Base-by-base conservation (phyloP, 108 stramenopile genomes). In the Fragilaria radians region DNA sequence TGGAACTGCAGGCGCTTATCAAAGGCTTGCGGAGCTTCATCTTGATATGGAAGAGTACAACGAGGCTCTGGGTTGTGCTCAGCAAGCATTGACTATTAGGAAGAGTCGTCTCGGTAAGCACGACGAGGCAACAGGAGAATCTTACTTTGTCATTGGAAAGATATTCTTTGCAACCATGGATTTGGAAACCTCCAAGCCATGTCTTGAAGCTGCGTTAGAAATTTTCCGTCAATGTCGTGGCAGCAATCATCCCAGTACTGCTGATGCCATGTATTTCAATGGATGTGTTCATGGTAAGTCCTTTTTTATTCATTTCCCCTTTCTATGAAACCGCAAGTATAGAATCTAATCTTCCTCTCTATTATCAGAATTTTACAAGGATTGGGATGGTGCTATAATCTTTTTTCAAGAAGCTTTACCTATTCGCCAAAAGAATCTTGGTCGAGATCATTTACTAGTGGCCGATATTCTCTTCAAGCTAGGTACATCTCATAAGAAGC, bases 161-260 rank as follows among this genome's bases (percentile, higher is more conserved):
- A 68, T 74, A 49, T 60, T 68, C 28, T 67, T 67, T 48, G 61
- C 59, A 47, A 67, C 68, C 61, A 63, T 63, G 22, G 66, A 78
- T 52, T 57, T 48, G 28, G 68, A 59, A 1, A 59, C 69, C 56
- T 72, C 77, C 1, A 57, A 52, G 11, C 51, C 55, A 28, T 74
- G 53, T 33, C 53, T 74, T 27, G 73, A 66, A 48, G 51, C 46
- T 48, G 69, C 77, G 2, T 48, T 60, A 25, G 19, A n/a, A 22
- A 3, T 32, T 5, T 48, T 48, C 47, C 28, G 28, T 7, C 19
- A 34, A 19, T 14, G 33, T 18, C 32, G 55, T 18, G 55, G 55
- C 1, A 28, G 24, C 22, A 22, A 11, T 1, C 31, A 57, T 27
- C 2, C 28, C 5, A 57, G 4, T 34, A 24, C 34, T 24, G 55